A percentile compares a stretch with the other conserved stretches of the same genome.
These are phyloP conservation scores for Fusarium albidum DNA, from an alignment of 2,329 filamentous ascomycete species.

Conservation along the genomic window DNA sequence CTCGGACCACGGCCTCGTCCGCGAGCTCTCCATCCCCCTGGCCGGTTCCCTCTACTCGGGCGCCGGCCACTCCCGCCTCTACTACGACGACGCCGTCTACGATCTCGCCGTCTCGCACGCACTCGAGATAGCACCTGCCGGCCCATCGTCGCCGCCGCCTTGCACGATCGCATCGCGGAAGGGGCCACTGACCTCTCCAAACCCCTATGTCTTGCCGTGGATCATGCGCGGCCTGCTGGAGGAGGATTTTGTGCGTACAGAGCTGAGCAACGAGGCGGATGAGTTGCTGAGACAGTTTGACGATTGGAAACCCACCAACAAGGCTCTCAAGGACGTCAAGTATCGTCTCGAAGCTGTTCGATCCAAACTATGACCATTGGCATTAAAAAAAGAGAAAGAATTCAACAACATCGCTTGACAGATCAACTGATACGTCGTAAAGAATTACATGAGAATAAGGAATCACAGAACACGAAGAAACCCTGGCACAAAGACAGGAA, in stretches of 20 bases:
- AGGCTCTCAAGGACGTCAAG: conserved; percentile 94
- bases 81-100: conserved; percentile 89
- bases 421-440: background rate
- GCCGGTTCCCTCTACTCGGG: conserved; percentile 92
- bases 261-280: conserved; percentile 78
- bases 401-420: background rate
- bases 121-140: conserved; percentile 72
- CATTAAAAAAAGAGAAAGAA: background rate
- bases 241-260: conserved; percentile 87
- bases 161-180: conserved; percentile 39
- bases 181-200: conserved; percentile 61
- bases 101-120: conserved; percentile 77
- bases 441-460: background rate
- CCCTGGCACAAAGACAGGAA: background rate
- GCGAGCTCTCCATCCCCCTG: conserved; percentile 86
- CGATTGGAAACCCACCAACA: conserved; percentile 89
- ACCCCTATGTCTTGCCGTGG: conserved; percentile 93
- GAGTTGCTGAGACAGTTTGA: conserved; percentile 89
- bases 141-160: conserved; percentile 44
- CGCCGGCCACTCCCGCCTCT: conserved; percentile 92
- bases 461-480: conserved; percentile 1
- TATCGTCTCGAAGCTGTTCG: conserved; percentile 91
- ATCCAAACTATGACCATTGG: conserved; percentile 71
- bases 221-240: conserved; percentile 93
- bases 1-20: conserved; percentile 90